Conservation (phyloP, 2,329 filamentous ascomycete species). For the Fusarium fujikuroi region DNA sequence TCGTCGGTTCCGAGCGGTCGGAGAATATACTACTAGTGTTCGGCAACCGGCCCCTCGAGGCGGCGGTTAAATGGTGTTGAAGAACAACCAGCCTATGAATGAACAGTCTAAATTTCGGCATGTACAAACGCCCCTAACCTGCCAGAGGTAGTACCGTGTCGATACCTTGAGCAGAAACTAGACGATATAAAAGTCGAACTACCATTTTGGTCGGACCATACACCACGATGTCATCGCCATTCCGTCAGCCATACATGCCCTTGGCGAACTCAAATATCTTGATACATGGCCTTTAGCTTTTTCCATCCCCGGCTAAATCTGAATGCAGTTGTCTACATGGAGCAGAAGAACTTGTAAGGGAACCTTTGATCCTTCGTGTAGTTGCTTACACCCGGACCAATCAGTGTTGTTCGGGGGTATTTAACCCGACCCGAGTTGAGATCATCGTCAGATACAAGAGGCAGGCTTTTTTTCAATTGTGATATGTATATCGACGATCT, state of each 20-base stretch:
- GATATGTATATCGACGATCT: background rate
- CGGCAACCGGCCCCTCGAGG: background rate
- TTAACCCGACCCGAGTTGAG: conserved; percentile 13
- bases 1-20: conserved; percentile 15
- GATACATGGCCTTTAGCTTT: background rate
- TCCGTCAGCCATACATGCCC: background rate
- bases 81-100: conserved; percentile 9
- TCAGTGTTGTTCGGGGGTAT: background rate
- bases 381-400: conserved; percentile 29
- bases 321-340: background rate
- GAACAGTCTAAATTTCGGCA: background rate
- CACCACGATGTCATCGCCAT: background rate
- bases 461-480: background rate
- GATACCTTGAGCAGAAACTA: background rate
- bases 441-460: conserved; percentile 1
- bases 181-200: conserved; percentile 7
- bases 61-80: conserved; percentile 9
- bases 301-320: conserved; percentile 24
- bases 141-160: background rate
- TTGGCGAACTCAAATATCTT: background rate
- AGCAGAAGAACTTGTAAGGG: background rate
- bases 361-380: conserved; percentile 8
- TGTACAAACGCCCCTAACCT: background rate
- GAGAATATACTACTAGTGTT: conserved; percentile 9
- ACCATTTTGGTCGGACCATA: conserved; percentile 20